Percentiles rank a stretch among this genome's conserved stretches.
Conservation (phyloP, 2,329 filamentous ascomycete species). For the Immersiporthe knoxdaviesiana region DNA sequence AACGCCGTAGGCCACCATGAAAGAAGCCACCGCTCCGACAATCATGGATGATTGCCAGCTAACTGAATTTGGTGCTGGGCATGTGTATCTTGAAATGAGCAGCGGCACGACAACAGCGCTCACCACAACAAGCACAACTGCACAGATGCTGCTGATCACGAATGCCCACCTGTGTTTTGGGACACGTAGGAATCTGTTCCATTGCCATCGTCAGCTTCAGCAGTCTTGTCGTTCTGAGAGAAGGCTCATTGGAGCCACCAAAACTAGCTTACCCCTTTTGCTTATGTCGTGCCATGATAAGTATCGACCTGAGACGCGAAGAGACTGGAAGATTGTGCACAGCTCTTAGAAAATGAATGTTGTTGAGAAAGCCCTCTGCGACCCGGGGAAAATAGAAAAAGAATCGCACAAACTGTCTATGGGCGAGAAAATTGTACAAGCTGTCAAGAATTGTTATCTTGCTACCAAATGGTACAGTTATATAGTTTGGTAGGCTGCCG, state of each 20-base stretch:
- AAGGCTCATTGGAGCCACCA: background rate
- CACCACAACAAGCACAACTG: background rate
- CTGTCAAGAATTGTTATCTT: background rate
- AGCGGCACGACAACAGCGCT: conserved; percentile 1
- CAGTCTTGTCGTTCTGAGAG: background rate
- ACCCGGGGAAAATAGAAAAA: background rate
- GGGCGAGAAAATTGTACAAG: background rate
- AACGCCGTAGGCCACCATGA: background rate
- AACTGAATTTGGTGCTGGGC: background rate
- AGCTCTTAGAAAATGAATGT: background rate
- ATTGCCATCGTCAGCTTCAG: background rate
- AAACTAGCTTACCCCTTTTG: background rate
- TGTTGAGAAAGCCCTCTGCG: background rate
- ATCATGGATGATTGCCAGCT: background rate
- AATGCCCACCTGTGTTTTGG: background rate
- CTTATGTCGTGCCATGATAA: background rate
- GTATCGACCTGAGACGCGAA: background rate
- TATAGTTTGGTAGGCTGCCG: background rate
- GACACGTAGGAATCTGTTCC: background rate
- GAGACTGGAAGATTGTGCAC: background rate
- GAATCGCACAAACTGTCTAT: background rate
- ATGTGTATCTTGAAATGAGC: background rate
- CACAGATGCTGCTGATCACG: background rate
- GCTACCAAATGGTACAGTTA: background rate
- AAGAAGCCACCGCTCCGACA: background rate